Percentiles rank a stretch among this genome's conserved stretches.
Evolutionary conservation across 371 early-diverging fungal genomes (phyloP).

Genomic region (Saksenaea vasiformis): DNA sequence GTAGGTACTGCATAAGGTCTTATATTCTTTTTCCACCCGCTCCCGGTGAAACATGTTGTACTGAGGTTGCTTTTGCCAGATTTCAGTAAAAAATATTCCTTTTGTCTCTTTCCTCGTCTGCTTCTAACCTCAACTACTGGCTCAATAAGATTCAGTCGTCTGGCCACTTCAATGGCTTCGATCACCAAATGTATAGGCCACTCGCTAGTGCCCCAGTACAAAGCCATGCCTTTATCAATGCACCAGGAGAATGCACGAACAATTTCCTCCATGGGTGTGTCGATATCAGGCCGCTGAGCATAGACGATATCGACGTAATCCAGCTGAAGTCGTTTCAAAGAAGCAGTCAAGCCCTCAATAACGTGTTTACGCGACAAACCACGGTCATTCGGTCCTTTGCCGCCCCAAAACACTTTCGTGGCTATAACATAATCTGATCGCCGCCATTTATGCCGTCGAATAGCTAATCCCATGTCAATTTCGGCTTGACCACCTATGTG

Average conservation of each 20-base stretch:
- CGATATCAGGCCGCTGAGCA: constrained; percentile 75
- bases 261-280: constrained; percentile 76
- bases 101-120: not conserved
- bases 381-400: constrained; percentile 73
- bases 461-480: constrained; percentile 71
- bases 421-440: constrained; percentile 74
- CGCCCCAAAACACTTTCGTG: constrained; percentile 83
- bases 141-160: constrained; percentile 60
- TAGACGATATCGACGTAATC: constrained; percentile 79
- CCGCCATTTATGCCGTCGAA: constrained; percentile 58
- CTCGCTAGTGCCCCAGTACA: constrained; percentile 85
- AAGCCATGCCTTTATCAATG: constrained; percentile 76
- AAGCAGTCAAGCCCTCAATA: constrained; percentile 74
- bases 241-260: constrained; percentile 84
- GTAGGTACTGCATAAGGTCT: constrained; percentile 63
- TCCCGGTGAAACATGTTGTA: constrained; percentile 85
- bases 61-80: constrained; percentile 65
- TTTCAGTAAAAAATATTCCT: constrained; percentile 25
- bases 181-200: constrained; percentile 77
- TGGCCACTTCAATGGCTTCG: constrained; percentile 73
- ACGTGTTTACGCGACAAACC: constrained; percentile 84
- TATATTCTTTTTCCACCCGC: constrained; percentile 72
- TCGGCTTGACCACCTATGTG: constrained; percentile 65
- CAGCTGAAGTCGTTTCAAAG: constrained; percentile 67
- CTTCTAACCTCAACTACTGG: constrained; percentile 53